Conservation (phyloP, 805 yeast genomes). For the Candida manassasensis region DNA sequence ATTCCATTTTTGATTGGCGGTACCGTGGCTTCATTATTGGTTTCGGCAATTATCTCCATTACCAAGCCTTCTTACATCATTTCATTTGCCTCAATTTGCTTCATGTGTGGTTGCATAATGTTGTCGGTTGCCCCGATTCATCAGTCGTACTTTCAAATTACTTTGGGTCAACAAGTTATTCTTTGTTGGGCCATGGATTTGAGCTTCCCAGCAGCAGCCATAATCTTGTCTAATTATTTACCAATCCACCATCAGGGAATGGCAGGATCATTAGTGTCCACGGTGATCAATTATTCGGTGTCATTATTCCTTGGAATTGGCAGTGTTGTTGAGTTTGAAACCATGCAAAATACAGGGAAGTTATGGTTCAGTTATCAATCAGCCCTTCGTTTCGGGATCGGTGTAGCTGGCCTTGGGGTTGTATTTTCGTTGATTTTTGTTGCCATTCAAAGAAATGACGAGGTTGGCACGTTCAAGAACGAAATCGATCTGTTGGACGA, state of each 20-base stretch:
- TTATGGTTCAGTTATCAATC: constrained; percentile 46
- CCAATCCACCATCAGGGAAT: constrained; percentile 69
- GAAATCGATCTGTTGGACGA: neutral
- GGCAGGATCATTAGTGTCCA: constrained; percentile 70
- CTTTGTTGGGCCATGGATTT: constrained; percentile 73
- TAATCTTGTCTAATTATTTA: constrained; percentile 53
- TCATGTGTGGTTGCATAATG: constrained; percentile 50
- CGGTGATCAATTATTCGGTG: constrained; percentile 68
- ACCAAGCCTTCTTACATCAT: constrained; percentile 49
- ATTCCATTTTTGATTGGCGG: constrained; percentile 51
- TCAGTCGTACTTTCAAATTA: constrained; percentile 56
- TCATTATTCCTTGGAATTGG: constrained; percentile 69
- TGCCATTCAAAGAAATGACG: constrained; percentile 7
- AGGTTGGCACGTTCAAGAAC: constrained; percentile 1
- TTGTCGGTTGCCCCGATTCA: constrained; percentile 52
- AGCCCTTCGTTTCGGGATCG: constrained; percentile 58
- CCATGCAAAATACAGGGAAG: constrained; percentile 8
- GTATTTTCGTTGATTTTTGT: constrained; percentile 24
- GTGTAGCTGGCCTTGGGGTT: constrained; percentile 49
- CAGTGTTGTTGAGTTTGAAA: constrained; percentile 52
- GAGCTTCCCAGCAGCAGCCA: constrained; percentile 71
- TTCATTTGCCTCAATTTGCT: constrained; percentile 47
- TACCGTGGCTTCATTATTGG: constrained; percentile 47
- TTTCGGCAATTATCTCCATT: constrained; percentile 44
- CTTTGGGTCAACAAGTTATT: constrained; percentile 52